Percentiles rank a stretch among this genome's conserved stretches.
These are phyloP conservation scores for Spathaspora sp. DNA, from an alignment of 805 yeast species.

Conservation along the genomic window DNA sequence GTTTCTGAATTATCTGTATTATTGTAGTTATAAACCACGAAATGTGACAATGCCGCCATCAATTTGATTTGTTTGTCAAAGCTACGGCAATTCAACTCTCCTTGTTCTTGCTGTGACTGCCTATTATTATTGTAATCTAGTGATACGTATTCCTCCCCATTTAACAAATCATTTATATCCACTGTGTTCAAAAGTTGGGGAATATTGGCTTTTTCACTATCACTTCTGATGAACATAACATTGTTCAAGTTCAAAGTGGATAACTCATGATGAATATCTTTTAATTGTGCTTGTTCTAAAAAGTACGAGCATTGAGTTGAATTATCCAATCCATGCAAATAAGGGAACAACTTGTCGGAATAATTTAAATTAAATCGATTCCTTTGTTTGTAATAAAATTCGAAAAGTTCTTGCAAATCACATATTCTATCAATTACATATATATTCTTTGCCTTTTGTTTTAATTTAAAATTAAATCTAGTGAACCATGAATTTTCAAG, in stretches of 20 bases:
- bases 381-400: conserved; percentile 7
- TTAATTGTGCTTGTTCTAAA: background rate
- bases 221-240: conserved; percentile 14
- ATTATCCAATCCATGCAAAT: conserved; percentile 29
- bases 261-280: background rate
- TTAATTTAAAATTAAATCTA: conserved; percentile 2
- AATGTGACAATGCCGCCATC: conserved; percentile 30
- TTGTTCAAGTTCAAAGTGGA: conserved; percentile 4
- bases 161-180: conserved; percentile 6
- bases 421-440: conserved; percentile 3
- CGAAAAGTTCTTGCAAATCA: conserved; percentile 3
- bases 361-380: background rate
- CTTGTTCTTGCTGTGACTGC: background rate
- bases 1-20: conserved; percentile 5
- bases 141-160: background rate
- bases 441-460: background rate
- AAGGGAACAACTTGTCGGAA: conserved; percentile 24
- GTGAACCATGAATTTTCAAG: conserved; percentile 2
- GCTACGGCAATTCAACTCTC: conserved; percentile 25
- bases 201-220: background rate
- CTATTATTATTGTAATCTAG: background rate
- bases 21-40: conserved; percentile 26
- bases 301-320: conserved; percentile 26
- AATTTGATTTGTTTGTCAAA: conserved; percentile 24
- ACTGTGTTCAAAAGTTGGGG: conserved; percentile 8